Conservation (phyloP, 805 yeast species). For the Candida nemodendra region DNA sequence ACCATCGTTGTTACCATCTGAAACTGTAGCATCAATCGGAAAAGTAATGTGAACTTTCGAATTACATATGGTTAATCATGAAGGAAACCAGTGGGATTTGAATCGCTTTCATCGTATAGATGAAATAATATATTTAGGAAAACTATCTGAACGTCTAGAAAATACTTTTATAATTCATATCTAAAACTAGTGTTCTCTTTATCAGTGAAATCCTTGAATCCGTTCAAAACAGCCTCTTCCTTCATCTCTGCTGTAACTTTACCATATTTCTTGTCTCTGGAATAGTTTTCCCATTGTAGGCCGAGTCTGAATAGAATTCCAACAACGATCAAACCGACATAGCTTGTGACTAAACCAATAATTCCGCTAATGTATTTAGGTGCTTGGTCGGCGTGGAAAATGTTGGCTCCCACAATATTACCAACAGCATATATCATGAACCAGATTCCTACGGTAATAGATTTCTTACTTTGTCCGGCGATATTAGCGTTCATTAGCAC, state of each 20-base stretch:
- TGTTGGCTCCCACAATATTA: constrained; percentile 60
- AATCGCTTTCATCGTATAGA: not conserved
- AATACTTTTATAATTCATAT: constrained; percentile 32
- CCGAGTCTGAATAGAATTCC: constrained; percentile 12
- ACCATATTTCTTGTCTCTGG: constrained; percentile 41
- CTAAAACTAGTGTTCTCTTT: constrained; percentile 55
- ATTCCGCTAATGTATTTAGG: constrained; percentile 60
- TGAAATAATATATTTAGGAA: not conserved
- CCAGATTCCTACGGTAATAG: constrained; percentile 50
- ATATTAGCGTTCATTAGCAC: constrained; percentile 41
- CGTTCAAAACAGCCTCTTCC: constrained; percentile 36
- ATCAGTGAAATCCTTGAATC: constrained; percentile 60
- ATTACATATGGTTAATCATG: too few species aligned
- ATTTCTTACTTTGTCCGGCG: constrained; percentile 59
- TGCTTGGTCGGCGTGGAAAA: constrained; percentile 48
- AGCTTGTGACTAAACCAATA: constrained; percentile 34
- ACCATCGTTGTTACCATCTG: too few species aligned
- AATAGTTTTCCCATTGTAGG: constrained; percentile 42
- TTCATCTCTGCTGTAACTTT: constrained; percentile 15
- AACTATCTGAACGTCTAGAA: too few species aligned
- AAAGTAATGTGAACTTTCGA: too few species aligned
- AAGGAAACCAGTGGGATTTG: too few species aligned
- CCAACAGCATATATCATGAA: constrained; percentile 56
- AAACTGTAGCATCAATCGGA: too few species aligned
- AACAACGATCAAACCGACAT: constrained; percentile 13